phyloP scores from a whole-genome alignment of 2,329 filamentous ascomycete species.

The Fusarium nurragi region DNA sequence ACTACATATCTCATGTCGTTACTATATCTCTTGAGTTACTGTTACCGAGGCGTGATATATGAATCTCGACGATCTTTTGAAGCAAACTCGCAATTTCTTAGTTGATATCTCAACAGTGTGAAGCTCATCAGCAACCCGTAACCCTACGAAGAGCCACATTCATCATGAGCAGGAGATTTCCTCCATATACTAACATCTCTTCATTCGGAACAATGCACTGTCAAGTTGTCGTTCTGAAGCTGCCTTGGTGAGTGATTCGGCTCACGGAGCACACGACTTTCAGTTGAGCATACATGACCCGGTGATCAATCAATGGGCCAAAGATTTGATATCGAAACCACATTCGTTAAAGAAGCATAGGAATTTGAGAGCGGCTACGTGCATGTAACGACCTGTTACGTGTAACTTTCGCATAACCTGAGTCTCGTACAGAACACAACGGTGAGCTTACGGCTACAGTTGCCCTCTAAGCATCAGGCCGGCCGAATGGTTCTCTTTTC shows the following conservation, averaged over 20 bases:
- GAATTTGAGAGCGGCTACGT: conserved; percentile 5
- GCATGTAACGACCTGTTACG: background rate
- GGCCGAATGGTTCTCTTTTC: background rate
- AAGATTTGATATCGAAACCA: background rate
- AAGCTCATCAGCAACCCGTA: background rate
- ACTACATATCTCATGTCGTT: background rate
- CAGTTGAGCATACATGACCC: background rate
- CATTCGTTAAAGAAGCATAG: background rate
- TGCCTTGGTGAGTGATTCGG: background rate
- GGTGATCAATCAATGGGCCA: background rate
- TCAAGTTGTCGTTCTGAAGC: background rate
- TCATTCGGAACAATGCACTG: background rate
- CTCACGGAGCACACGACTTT: background rate
- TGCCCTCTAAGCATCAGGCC: background rate
- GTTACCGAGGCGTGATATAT: background rate
- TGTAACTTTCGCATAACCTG: background rate
- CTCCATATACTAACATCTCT: background rate
- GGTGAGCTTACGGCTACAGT: conserved; percentile 18
- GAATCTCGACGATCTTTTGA: background rate
- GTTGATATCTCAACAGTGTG: background rate
- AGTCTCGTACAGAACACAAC: background rate
- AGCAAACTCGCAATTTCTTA: background rate
- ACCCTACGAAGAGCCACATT: background rate
- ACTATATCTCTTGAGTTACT: background rate
- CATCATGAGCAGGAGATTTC: background rate